Evolutionary conservation across 768 basidiomycete genomes (phyloP), one percentile per base, ranked within the genome.

Genomic region (Phaeolepiota aurea): DNA sequence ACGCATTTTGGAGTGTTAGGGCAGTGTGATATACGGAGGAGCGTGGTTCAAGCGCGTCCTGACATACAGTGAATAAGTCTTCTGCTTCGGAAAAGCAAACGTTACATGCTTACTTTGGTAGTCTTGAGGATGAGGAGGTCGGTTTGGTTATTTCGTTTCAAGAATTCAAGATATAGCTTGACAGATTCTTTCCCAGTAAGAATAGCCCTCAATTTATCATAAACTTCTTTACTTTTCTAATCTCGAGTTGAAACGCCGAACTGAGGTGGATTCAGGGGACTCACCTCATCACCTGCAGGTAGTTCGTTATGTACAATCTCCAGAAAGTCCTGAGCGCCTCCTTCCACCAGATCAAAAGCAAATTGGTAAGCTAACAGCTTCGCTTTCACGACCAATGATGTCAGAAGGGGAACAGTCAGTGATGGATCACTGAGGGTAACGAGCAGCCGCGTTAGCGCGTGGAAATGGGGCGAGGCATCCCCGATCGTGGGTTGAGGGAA

Each of bases 1-100:
- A 98, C 1, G 96, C 92, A 59, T 99, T 97, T 58, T 93, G 88
- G 43, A 99, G 76, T 5, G 92, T 92, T 47, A 99, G 76, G 3
- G 96, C 92, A 3, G 90, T 92, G 64, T 99, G 96, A 58, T 92
- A 98, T 55, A 99, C 89, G 14, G 94, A 98, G 16, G 89, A 93
- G 25, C 94, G 85, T 19, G 91, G 77, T 54, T 97, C 94, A 15
- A 98, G 71, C 1, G 81, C 79, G 38, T 97, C 92, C 89, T 92
- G 47, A 3, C n/a, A 41, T 40, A 3, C n/a, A 45, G 23, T 47
- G 32, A 34, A 49, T 23, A n/a, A n/a, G n/a, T n/a, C n/a, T n/a
- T n/a, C n/a, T n/a, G n/a, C n/a, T n/a, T n/a, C n/a, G n/a, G n/a
- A 11, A 23, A 4, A 31, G 16, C 3, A 19, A 2, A 12, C 23